Percentiles rank a stretch among this genome's conserved stretches.
Conservation (phyloP, 1,139 yeast species). For the Candida sp. region DNA sequence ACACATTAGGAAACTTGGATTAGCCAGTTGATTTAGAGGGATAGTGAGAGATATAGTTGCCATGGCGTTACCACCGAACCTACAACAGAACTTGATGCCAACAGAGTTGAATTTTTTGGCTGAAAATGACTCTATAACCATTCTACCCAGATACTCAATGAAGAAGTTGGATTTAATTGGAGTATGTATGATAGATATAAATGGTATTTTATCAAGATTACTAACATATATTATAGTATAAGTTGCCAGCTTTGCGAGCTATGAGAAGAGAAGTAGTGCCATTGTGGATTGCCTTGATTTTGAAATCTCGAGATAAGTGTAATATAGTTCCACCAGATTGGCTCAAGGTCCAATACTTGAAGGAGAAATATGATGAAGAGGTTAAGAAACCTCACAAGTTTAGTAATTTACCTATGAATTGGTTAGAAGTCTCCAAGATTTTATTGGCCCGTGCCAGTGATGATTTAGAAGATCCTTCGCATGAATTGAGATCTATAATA, state of each 20-base stretch:
- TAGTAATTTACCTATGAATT: constrained; percentile 75
- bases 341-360: constrained; percentile 62
- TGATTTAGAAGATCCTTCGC: constrained; percentile 67
- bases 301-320: constrained; percentile 84
- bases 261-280: constrained; percentile 74
- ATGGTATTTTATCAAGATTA: background rate
- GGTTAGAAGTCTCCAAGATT: constrained; percentile 80
- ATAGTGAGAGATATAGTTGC: background rate
- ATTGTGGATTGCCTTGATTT: constrained; percentile 80
- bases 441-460: constrained; percentile 68
- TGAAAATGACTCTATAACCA: constrained; percentile 70
- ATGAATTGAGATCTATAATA: constrained; percentile 60
- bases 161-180: constrained; percentile 64
- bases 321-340: constrained; percentile 85
- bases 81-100: constrained; percentile 63
- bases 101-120: constrained; percentile 81
- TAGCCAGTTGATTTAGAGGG: background rate
- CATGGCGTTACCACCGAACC: constrained; percentile 65
- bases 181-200: constrained; percentile 24
- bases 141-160: constrained; percentile 74
- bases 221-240: constrained; percentile 22
- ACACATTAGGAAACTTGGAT: background rate
- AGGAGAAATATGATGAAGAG: constrained; percentile 67
- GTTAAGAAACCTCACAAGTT: constrained; percentile 54
- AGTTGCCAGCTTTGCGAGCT: constrained; percentile 56